Evolutionary conservation across 371 early-diverging fungal genomes (phyloP), one percentile per base, ranked within the genome.

Genomic region (Circinella umbellata): DNA sequence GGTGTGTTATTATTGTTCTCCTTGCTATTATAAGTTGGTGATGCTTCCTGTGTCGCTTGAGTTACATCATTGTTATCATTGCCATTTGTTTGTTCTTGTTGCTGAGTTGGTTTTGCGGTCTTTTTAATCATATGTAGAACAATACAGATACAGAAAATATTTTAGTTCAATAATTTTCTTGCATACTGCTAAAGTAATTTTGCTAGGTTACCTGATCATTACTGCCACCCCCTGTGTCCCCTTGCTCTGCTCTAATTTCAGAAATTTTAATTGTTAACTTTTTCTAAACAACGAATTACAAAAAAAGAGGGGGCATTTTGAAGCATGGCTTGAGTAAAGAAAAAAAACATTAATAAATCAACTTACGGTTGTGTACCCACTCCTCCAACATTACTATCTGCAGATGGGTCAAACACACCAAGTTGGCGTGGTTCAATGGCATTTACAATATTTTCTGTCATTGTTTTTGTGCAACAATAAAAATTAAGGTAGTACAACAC

Each of bases 391-490:
- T 8, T 34, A 13, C 9, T n/a, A 57, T 34, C 57, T 57, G 27
- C 20, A 57, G 57, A 57, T 34, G 57, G 34, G 1, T 34, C 34
- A 13, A 18, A 0, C 5, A 14, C 5, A 27, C n/a, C 57, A 13
- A 34, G 0, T 34, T 57, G 57, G 4, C 57, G 57, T 3, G 35
- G 57, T n/a, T 51, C 51, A n/a, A 51, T 51, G 51, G 8, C 47
- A 54, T 27, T 27, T 27, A 54, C n/a, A 54, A 54, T 18, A n/a
- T 11, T 8, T 10, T 20, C 57, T 34, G 57, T 57, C 57, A 57
- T 57, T 57, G 53, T 57, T 34, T 57, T 57, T 57, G 57, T 57
- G 57, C 35, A 34, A 57, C 57, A 34, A n/a, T 57, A 1, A 57
- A 42, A 9, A 9, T 42, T 9, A 42, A 34, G 20, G 57, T 57